phyloP scores from a whole-genome alignment of 345 rosid species.

The Geranium brycei region DNA sequence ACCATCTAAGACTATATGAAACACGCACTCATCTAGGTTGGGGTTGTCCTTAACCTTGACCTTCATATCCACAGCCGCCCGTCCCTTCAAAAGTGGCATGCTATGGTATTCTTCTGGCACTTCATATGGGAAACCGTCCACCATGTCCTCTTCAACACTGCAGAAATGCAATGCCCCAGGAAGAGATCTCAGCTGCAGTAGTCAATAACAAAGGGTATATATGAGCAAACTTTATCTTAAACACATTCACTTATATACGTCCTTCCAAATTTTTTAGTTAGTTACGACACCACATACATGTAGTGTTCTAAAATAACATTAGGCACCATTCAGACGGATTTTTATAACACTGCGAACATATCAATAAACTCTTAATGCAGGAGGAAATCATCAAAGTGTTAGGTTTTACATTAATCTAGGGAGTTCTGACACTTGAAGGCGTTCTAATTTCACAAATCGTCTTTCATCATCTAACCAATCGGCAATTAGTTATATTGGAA shows the following conservation, averaged over 20 bases:
- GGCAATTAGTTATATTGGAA: too few species aligned
- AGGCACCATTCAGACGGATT: too few species aligned
- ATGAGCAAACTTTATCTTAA: conserved; percentile 47
- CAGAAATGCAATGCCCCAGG: conserved; percentile 99
- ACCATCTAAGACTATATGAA: conserved; percentile 86
- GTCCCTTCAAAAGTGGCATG: conserved; percentile 92
- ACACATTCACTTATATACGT: conserved; percentile 18
- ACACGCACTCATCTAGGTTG: conserved; percentile 64
- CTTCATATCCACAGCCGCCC: conserved; percentile 95
- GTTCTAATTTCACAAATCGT: too few species aligned
- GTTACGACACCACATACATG: not conserved
- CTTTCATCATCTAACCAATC: too few species aligned
- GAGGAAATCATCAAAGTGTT: not conserved
- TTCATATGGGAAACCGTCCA: conserved; percentile 84
- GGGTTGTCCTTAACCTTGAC: conserved; percentile 97
- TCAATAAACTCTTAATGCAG: too few species aligned
- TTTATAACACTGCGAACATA: not conserved
- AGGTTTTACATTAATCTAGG: too few species aligned
- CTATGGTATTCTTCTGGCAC: conserved; percentile 70
- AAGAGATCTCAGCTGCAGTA: conserved; percentile 99
- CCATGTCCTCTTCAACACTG: conserved; percentile 99
- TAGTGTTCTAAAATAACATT: too few species aligned
- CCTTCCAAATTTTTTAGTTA: conserved; percentile 14
- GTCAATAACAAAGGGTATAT: conserved; percentile 73
- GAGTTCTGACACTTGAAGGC: too few species aligned